A percentile compares a stretch with the other conserved stretches of the same genome.
phyloP scores from a whole-genome alignment of 139 green algal species.

The Chlorella sp. region DNA sequence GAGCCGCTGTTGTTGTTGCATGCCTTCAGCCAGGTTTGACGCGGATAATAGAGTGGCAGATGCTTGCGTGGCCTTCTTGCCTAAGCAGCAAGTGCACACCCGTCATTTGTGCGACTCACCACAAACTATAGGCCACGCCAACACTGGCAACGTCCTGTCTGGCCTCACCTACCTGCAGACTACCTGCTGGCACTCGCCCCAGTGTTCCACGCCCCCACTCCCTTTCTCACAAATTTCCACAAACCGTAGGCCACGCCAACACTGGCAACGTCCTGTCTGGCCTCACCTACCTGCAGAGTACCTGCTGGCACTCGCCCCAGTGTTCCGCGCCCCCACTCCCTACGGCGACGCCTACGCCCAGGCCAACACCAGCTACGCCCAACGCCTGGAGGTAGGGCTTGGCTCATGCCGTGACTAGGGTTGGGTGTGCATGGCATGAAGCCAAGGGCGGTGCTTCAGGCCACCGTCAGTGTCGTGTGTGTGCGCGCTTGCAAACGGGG shows the following conservation, averaged over 20 bases:
- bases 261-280: neutral
- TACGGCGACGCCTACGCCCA: neutral
- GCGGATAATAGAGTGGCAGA: no score
- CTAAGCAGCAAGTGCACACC: no score
- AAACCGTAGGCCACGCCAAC: neutral
- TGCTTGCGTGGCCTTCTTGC: no score
- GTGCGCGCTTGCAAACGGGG: neutral
- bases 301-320: neutral
- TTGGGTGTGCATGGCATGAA: neutral
- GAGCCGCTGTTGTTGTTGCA: no score
- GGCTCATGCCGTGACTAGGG: no score
- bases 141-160: neutral
- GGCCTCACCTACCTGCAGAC: neutral
- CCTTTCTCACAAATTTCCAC: neutral
- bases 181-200: neutral
- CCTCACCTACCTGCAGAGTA: slow-evolving; percentile 1
- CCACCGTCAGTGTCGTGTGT: no score
- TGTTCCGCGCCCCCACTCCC: neutral
- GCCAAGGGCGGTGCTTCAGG: no score
- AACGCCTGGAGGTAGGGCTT: neutral
- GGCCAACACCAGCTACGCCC: neutral
- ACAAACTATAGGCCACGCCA: no score
- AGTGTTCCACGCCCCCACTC: neutral
- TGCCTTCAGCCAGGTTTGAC: no score
- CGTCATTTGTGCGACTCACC: no score